Conservation (phyloP, 441 rosid species). For the Populus hybrid region DNA sequence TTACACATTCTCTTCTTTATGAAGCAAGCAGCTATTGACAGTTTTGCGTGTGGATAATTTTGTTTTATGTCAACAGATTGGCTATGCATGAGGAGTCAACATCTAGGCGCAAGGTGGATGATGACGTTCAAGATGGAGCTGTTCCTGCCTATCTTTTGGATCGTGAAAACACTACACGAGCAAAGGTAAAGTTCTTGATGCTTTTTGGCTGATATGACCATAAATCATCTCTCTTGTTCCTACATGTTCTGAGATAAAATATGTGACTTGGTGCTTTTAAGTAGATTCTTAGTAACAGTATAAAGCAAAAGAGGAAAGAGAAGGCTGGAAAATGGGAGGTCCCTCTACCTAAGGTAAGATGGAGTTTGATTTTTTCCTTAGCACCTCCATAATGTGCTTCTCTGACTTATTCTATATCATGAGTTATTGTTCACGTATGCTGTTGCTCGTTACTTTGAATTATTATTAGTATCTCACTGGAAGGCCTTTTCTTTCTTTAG, state of each 20-base stretch:
- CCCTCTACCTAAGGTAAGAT: conserved; percentile 77
- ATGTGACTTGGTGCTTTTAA: conserved; percentile 13
- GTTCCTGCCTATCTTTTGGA: conserved; percentile 92
- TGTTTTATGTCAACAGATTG: conserved; percentile 41
- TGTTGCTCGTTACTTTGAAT: not conserved
- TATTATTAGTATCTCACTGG: not conserved
- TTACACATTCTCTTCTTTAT: not conserved
- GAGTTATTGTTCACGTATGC: not conserved
- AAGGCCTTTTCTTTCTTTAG: conserved; percentile 31
- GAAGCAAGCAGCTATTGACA: not conserved
- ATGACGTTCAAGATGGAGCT: conserved; percentile 84
- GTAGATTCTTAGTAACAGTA: conserved; percentile 83
- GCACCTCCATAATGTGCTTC: not conserved
- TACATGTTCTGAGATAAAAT: not conserved
- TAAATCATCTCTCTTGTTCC: not conserved
- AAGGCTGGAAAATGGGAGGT: conserved; percentile 99
- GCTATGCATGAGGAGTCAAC: conserved; percentile 87
- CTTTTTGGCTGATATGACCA: not conserved
- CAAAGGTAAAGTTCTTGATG: conserved; percentile 49
- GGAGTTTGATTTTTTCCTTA: conserved; percentile 1
- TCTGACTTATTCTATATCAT: not conserved
- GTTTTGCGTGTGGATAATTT: not conserved
- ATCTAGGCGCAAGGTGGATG: conserved; percentile 79
- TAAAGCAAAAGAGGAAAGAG: conserved; percentile 96
- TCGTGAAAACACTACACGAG: conserved; percentile 78